Evolutionary conservation across 306 rosid genomes (phyloP).

Genomic region (Castanea sativa): DNA sequence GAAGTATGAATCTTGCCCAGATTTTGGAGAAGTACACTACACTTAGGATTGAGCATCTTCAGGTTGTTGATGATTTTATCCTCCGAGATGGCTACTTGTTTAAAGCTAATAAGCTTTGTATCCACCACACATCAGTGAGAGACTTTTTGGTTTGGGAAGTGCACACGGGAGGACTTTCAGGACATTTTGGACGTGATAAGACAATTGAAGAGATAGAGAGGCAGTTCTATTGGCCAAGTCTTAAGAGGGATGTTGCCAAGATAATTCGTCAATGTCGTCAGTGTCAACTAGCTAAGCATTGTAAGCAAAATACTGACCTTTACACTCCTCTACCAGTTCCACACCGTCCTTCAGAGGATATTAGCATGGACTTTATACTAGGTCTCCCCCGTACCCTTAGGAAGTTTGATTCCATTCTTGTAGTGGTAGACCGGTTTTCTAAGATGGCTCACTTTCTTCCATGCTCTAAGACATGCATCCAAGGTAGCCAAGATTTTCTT

Average conservation of each 20-base stretch:
- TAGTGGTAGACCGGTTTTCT: neutral
- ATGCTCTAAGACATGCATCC: neutral
- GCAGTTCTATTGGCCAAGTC: neutral
- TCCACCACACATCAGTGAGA: neutral
- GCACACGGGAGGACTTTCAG: neutral
- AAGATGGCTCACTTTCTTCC: neutral
- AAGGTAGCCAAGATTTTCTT: neutral
- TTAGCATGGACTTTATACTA: neutral
- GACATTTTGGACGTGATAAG: neutral
- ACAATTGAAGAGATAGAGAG: neutral
- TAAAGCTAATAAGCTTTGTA: neutral
- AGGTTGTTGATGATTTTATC: neutral
- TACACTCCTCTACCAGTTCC: neutral
- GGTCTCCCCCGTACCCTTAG: neutral
- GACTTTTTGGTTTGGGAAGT: neutral
- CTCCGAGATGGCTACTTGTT: neutral
- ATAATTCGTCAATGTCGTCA: neutral
- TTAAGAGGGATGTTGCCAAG: neutral
- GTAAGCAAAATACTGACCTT: neutral
- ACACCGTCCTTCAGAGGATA: neutral
- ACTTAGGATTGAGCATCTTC: neutral
- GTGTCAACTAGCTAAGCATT: neutral
- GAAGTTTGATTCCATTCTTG: neutral
- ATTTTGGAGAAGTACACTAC: neutral
- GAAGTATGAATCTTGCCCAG: neutral